Evolutionary conservation across 345 rosid species (phyloP).

Genomic region (Nephelium lappaceum): DNA sequence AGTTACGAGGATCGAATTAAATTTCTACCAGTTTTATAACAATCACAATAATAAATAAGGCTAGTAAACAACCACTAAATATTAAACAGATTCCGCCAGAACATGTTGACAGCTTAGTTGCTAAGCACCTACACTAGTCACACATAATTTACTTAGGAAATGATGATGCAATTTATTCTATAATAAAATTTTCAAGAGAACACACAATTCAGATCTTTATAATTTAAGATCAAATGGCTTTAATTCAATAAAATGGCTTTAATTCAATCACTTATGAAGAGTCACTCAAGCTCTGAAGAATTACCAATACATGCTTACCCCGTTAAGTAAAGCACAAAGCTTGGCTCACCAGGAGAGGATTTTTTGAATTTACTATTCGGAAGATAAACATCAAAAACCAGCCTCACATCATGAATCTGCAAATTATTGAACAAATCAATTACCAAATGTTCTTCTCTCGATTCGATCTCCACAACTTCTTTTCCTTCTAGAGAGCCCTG

Average conservation of each 20-base stretch:
- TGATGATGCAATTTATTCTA: neutral
- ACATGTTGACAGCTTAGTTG: neutral
- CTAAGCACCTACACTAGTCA: neutral
- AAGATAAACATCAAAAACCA: slow-evolving; percentile 67
- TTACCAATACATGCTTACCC: slow-evolving; percentile 42
- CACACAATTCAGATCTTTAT: neutral
- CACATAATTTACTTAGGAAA: too few species aligned
- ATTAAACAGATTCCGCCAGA: neutral
- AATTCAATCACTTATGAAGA: neutral
- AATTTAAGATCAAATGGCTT: neutral
- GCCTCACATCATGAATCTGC: slow-evolving; percentile 46
- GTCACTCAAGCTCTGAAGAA: neutral
- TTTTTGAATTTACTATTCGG: slow-evolving; percentile 86
- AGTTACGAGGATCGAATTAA: neutral
- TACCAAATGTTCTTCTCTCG: slow-evolving; percentile 17
- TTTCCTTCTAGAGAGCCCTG: slow-evolving; percentile 23
- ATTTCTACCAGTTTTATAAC: neutral
- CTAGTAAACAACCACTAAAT: neutral
- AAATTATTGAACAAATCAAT: slow-evolving; percentile 41
- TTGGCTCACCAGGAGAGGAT: slow-evolving; percentile 80
- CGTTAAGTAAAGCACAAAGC: slow-evolving; percentile 52
- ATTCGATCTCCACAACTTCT: slow-evolving; percentile 12
- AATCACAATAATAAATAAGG: neutral
- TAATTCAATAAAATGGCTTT: too few species aligned
- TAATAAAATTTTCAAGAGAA: too few species aligned